Conservation (phyloP, 441 rosid species). For the Brassica hybrid region DNA sequence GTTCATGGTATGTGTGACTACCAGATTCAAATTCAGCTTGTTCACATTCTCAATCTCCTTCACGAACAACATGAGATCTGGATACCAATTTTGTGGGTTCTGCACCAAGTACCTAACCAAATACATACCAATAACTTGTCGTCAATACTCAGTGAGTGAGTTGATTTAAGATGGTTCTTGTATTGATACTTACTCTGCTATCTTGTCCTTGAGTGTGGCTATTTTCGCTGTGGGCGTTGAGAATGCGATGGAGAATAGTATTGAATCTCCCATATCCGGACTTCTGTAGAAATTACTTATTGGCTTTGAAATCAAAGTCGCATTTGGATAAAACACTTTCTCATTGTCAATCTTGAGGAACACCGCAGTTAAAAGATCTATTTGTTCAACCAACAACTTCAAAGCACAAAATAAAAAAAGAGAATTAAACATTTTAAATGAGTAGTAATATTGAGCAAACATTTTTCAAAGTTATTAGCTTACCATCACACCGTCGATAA, state of each 20-base stretch:
- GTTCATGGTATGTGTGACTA: conserved; percentile 64
- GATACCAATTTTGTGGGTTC: conserved; percentile 6
- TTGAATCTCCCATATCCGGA: conserved; percentile 74
- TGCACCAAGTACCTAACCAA: neutral
- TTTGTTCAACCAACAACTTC: conserved; percentile 89
- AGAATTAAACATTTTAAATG: neutral
- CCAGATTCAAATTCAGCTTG: conserved; percentile 61
- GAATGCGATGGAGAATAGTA: conserved; percentile 75
- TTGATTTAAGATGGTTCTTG: neutral
- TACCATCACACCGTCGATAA: conserved; percentile 73
- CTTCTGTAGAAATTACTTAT: conserved; percentile 83
- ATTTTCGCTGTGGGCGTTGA: conserved; percentile 64
- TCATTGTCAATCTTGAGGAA: conserved; percentile 79
- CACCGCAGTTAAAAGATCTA: conserved; percentile 77
- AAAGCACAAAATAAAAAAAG: neutral
- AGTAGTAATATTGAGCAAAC: conserved; percentile 6
- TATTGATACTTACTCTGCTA: conserved; percentile 53
- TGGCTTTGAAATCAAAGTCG: conserved; percentile 67
- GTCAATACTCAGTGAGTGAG: neutral
- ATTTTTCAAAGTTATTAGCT: neutral
- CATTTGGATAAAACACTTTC: conserved; percentile 80
- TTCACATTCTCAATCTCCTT: conserved; percentile 33
- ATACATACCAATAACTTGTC: neutral
- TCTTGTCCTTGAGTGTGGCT: conserved; percentile 56
- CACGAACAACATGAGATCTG: neutral